Evolutionary conservation across 2,329 filamentous ascomycete genomes (phyloP), one percentile per base, ranked within the genome.

Genomic region (Colletotrichum chrysophilum): DNA sequence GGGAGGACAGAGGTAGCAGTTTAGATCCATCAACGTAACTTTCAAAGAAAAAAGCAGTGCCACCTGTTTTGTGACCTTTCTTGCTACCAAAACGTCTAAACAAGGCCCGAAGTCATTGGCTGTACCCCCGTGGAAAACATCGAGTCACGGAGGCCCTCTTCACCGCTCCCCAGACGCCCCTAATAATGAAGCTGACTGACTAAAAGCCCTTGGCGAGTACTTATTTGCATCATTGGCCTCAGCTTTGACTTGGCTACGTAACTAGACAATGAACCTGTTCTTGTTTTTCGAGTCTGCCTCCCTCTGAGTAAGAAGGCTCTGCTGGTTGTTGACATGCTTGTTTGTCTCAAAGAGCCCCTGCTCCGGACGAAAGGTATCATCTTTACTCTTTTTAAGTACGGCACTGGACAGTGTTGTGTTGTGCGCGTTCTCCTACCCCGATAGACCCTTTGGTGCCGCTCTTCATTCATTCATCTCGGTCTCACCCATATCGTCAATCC

Each of bases 291-390:
- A 43, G 7, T n/a, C 8, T 43, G 9, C 18, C 38, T 43, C 38
- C 38, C 16, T 43, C 4, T 43, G 14, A 8, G 36, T 18, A 8
- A 38, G 14, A 38, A 38, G 7, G 7, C 36, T 38, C 36, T 9
- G 4, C 7, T 38, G 36, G 16, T 8, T 38, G 7, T 38, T 38
- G 16, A 18, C 16, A 38, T 9, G 7, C 7, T 18, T 7, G 16
- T 18, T 18, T 4, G 38, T 2, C 18, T n/a, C 16, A 18, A 18
- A 48, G 9, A n/a, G 38, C 1, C 3, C 38, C 38, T 48, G 9
- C 18, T 48, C 0, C 38, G 16, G 18, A 0, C 0, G 18, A 12
- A 12, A n/a, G 1, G 18, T 12, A 18, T 48, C 38, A n/a, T n/a
- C 9, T 0, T n/a, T 9, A 18, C 18, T 43, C 7, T 18, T 14